phyloP scores from a whole-genome alignment of 768 basidiomycete genomes.

The Boletus pseudopeckii region DNA sequence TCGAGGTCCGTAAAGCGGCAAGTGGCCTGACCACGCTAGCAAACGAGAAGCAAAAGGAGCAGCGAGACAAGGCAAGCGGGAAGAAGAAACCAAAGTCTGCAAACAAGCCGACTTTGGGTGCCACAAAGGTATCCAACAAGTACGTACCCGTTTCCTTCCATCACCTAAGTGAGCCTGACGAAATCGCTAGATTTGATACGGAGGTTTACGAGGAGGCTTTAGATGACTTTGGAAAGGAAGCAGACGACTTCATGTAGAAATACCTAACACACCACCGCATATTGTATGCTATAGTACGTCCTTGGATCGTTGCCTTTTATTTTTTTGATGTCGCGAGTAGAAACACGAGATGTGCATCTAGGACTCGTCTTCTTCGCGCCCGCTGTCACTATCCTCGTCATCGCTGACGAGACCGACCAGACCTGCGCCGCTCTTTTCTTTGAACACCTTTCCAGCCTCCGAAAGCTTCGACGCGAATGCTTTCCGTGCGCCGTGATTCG shows the following conservation, averaged over 20 bases:
- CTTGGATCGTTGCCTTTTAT: background rate
- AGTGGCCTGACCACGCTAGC: slow-evolving; percentile 81
- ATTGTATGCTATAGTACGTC: slow-evolving; percentile 14
- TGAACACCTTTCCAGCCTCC: slow-evolving; percentile 64
- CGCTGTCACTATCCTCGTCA: slow-evolving; percentile 62
- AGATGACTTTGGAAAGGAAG: slow-evolving; percentile 77
- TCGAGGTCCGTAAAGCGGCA: slow-evolving; percentile 89
- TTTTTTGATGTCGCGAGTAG: background rate
- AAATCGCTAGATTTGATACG: slow-evolving; percentile 63
- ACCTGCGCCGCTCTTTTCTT: slow-evolving; percentile 64
- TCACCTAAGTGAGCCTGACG: slow-evolving; percentile 11
- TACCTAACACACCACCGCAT: slow-evolving; percentile 16
- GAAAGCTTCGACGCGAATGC: slow-evolving; percentile 77
- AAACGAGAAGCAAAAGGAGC: slow-evolving; percentile 94
- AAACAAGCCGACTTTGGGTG: slow-evolving; percentile 73
- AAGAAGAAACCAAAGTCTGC: slow-evolving; percentile 83
- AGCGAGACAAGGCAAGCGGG: slow-evolving; percentile 77
- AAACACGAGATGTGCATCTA: slow-evolving; percentile 1
- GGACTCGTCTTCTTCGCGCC: slow-evolving; percentile 35
- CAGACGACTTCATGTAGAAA: slow-evolving; percentile 88
- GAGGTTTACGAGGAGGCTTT: slow-evolving; percentile 80
- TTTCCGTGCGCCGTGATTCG: slow-evolving; percentile 78
- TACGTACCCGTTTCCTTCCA: slow-evolving; percentile 31
- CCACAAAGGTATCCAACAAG: slow-evolving; percentile 64
- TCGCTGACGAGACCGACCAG: slow-evolving; percentile 67